These are phyloP conservation scores for Leishmania major DNA, from an alignment of 208 protist species.

Conservation along the genomic window DNA sequence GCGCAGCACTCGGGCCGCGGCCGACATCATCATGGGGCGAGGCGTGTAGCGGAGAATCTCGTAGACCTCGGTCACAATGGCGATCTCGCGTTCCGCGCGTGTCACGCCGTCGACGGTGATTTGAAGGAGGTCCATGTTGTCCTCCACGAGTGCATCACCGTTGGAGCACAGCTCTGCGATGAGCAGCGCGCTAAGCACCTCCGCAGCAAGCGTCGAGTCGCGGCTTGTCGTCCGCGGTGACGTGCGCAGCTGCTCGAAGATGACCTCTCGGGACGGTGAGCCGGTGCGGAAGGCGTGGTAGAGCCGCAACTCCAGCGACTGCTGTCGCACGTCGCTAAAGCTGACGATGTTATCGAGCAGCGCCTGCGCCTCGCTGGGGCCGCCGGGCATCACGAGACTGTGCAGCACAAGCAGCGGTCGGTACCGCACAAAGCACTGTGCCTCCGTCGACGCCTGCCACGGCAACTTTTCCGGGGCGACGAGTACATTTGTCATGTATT, in stretches of 20 bases:
- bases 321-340: constrained; percentile 45
- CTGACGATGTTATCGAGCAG: constrained; percentile 27
- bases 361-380: constrained; percentile 22
- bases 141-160: constrained; percentile 43
- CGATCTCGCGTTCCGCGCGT: constrained; percentile 44
- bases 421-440: constrained; percentile 48
- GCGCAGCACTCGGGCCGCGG: constrained; percentile 39
- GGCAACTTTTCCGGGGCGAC: constrained; percentile 16
- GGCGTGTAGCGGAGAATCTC: constrained; percentile 34
- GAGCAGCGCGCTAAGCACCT: constrained; percentile 70
- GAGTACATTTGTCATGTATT: constrained; percentile 28
- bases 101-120: constrained; percentile 60
- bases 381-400: constrained; percentile 25
- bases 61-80: constrained; percentile 65
- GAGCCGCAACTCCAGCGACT: constrained; percentile 59
- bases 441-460: constrained; percentile 19
- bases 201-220: constrained; percentile 56
- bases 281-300: constrained; percentile 56
- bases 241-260: constrained; percentile 62
- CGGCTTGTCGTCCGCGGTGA: constrained; percentile 33
- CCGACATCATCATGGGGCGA: constrained; percentile 21
- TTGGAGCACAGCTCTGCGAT: constrained; percentile 61
- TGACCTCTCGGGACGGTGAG: constrained; percentile 30
- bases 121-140: constrained; percentile 63
- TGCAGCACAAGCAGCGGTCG: constrained; percentile 51